phyloP scores from a whole-genome alignment of 257 asterid species.

The Scutellaria barbata region DNA sequence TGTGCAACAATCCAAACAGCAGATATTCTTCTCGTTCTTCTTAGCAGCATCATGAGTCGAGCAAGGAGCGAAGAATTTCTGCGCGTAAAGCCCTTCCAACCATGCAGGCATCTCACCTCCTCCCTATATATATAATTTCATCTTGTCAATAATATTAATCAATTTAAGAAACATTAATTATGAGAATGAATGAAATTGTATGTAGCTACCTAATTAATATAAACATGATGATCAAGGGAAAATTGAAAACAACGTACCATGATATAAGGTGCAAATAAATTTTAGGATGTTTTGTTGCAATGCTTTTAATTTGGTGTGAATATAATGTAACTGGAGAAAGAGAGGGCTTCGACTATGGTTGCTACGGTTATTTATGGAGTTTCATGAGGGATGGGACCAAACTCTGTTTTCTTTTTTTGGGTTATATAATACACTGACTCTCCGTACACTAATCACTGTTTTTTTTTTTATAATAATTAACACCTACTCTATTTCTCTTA shows the following conservation, averaged over 20 bases:
- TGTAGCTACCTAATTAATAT: too few relatives aligned
- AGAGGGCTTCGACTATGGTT: conserved; percentile 51
- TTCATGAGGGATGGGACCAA: conserved; percentile 44
- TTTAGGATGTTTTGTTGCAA: neutral
- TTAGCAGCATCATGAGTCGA: conserved; percentile 78
- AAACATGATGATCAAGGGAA: neutral
- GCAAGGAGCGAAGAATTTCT: conserved; percentile 78
- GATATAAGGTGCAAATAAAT: conserved; percentile 20
- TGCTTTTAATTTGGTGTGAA: neutral
- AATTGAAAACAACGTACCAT: conserved; percentile 47
- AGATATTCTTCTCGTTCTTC: conserved; percentile 90
- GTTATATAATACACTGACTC: neutral
- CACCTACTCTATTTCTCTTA: too few relatives aligned
- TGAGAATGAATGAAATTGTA: too few relatives aligned
- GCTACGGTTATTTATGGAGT: conserved; percentile 61
- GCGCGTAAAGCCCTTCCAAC: conserved; percentile 73
- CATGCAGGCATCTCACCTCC: conserved; percentile 70
- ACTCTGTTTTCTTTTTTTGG: neutral
- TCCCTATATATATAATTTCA: conserved; percentile 45
- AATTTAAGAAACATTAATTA: too few relatives aligned
- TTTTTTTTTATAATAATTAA: too few relatives aligned
- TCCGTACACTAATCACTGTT: neutral
- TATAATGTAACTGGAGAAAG: conserved; percentile 38
- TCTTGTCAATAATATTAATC: too few relatives aligned
- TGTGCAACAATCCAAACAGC: conserved; percentile 88